Percentiles rank a stretch among this genome's conserved stretches.
phyloP scores from a whole-genome alignment of 2,329 filamentous ascomycete genomes.

The Ceratocystis cubensis region DNA sequence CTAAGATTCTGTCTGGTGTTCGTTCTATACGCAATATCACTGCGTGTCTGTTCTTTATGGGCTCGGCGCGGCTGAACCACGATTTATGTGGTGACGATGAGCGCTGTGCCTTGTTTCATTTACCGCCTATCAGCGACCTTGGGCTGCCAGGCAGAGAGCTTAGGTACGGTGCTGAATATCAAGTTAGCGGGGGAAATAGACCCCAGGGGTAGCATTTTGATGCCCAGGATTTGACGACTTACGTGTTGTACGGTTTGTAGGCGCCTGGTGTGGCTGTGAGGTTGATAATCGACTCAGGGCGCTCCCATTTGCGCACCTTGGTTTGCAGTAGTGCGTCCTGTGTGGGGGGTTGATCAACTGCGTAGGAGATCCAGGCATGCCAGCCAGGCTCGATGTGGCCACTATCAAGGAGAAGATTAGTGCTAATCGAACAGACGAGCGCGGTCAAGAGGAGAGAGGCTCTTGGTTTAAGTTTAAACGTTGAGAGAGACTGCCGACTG shows the following conservation, averaged over 20 bases:
- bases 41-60: constrained; percentile 15
- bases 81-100: background rate
- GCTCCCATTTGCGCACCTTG: constrained; percentile 62
- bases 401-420: background rate
- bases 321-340: constrained; percentile 60
- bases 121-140: constrained; percentile 25
- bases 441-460: background rate
- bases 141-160: constrained; percentile 43
- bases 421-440: background rate
- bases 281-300: constrained; percentile 57
- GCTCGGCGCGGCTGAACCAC: background rate
- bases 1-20: background rate
- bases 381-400: constrained; percentile 88
- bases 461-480: background rate
- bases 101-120: background rate
- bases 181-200: constrained; percentile 2
- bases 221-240: constrained; percentile 32
- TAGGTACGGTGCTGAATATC: constrained; percentile 37
- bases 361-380: constrained; percentile 96
- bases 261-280: constrained; percentile 63
- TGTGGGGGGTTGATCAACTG: constrained; percentile 73
- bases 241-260: constrained; percentile 94
- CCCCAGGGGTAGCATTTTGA: too few species aligned
- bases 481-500: too few species aligned
- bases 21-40: constrained; percentile 5